Conservation (phyloP, 1,139 yeast species). For the Kurtzmaniella quercitrusa region DNA sequence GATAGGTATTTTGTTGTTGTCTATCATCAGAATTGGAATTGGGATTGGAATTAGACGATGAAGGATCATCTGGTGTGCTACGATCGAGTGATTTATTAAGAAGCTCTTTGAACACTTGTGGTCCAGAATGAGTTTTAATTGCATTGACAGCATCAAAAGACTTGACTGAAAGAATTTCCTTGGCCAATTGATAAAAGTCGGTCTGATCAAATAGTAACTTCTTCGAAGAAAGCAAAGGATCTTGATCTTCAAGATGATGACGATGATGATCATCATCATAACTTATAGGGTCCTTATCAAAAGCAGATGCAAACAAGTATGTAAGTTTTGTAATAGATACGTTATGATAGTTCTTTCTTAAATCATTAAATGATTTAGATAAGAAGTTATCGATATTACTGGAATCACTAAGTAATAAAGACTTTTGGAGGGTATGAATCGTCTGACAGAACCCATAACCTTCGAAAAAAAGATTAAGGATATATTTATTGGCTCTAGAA, state of each 20-base stretch:
- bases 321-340: constrained; percentile 27
- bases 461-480: constrained; percentile 54
- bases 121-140: constrained; percentile 33
- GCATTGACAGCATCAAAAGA: constrained; percentile 60
- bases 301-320: not conserved
- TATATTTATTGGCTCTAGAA: constrained; percentile 59
- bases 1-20: constrained; percentile 14
- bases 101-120: constrained; percentile 30
- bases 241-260: constrained; percentile 23
- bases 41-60: constrained; percentile 8
- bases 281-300: not conserved
- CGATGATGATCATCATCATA: constrained; percentile 11
- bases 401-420: constrained; percentile 48
- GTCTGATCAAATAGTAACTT: constrained; percentile 29
- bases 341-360: constrained; percentile 29
- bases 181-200: constrained; percentile 55
- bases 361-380: constrained; percentile 28
- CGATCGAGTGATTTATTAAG: constrained; percentile 36
- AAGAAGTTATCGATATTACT: constrained; percentile 47
- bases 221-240: constrained; percentile 18
- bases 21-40: constrained; percentile 8
- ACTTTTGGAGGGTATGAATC: constrained; percentile 46
- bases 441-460: constrained; percentile 55
- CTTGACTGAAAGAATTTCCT: constrained; percentile 58
- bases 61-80: constrained; percentile 13